These are phyloP conservation scores for Trichoderma aggressivum DNA, from an alignment of 2,329 filamentous ascomycete species.

Conservation along the genomic window DNA sequence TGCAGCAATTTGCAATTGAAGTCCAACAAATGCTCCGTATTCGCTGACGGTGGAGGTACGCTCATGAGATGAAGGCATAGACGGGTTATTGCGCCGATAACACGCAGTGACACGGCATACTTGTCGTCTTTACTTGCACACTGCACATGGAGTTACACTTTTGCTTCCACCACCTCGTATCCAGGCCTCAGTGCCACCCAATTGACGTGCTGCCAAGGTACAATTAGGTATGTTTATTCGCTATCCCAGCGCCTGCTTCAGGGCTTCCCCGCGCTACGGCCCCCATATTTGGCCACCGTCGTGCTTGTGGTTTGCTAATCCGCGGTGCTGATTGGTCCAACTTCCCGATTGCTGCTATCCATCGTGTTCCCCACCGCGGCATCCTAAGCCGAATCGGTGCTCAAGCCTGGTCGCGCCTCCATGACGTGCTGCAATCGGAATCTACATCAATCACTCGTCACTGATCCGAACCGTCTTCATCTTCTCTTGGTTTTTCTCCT, in stretches of 20 bases:
- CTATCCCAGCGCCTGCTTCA: conserved; percentile 4
- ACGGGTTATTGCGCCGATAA: not conserved
- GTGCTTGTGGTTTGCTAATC: conserved; percentile 25
- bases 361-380: not conserved
- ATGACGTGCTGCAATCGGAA: conserved; percentile 17
- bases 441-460: conserved; percentile 8
- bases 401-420: not conserved
- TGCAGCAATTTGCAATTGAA: not conserved
- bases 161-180: not conserved
- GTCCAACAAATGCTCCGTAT: not conserved
- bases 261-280: conserved; percentile 14
- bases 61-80: not conserved
- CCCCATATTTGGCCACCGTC: conserved; percentile 11
- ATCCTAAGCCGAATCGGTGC: not conserved
- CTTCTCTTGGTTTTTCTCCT: not conserved
- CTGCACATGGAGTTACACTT: not conserved
- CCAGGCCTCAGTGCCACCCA: not conserved
- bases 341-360: conserved; percentile 4
- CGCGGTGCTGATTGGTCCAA: conserved; percentile 25
- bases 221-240: conserved; percentile 24
- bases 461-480: not conserved
- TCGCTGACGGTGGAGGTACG: not conserved
- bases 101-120: not conserved
- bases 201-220: conserved; percentile 21
- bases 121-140: not conserved